Conservation (phyloP, 2,329 filamentous ascomycete genomes). For the Boeremia lycopersici region DNA sequence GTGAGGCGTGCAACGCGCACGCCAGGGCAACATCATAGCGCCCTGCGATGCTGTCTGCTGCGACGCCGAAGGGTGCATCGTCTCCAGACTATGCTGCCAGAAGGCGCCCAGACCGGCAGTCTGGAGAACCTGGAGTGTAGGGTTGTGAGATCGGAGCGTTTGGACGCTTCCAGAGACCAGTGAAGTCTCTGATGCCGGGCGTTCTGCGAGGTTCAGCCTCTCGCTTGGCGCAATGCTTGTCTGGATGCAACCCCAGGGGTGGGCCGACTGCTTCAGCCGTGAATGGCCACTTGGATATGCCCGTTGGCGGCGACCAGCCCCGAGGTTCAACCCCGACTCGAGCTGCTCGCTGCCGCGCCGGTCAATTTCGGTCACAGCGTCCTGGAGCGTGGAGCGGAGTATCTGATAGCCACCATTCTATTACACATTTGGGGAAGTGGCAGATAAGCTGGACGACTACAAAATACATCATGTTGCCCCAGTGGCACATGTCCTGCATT, state of each 20-base stretch:
- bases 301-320: constrained; percentile 10
- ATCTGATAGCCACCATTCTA: constrained; percentile 21
- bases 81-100: constrained; percentile 13
- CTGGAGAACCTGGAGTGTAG: constrained; percentile 14
- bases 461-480: constrained; percentile 7
- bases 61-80: constrained; percentile 7
- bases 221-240: constrained; percentile 13
- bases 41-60: constrained; percentile 8
- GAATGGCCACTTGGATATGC: constrained; percentile 12
- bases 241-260: constrained; percentile 5
- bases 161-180: background rate
- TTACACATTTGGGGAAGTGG: constrained; percentile 21
- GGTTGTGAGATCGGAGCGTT: background rate
- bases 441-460: constrained; percentile 16
- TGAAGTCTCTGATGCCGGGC: constrained; percentile 6
- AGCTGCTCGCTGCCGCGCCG: constrained; percentile 14
- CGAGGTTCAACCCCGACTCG: constrained; percentile 10
- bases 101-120: constrained; percentile 1
- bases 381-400: constrained; percentile 10
- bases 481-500: background rate
- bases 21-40: constrained; percentile 14
- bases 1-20: constrained; percentile 9
- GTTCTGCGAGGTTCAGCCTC: constrained; percentile 9
- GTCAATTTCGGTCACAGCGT: constrained; percentile 16
- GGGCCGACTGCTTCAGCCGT: constrained; percentile 9